phyloP scores from a whole-genome alignment of 768 basidiomycete species.

The Omphalotus guepiniiformis region DNA sequence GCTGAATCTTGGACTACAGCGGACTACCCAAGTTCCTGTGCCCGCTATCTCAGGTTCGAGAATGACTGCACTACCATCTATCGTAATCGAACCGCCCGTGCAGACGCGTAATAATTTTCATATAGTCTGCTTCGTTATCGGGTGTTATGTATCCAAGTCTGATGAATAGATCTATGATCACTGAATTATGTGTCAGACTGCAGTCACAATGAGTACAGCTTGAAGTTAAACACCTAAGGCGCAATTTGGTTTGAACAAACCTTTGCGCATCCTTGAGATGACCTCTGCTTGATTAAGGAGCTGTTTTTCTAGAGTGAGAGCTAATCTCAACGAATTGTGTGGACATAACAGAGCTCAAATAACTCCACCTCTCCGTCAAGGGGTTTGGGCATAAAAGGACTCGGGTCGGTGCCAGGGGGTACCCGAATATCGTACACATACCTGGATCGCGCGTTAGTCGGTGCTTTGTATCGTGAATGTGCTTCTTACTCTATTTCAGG shows the following conservation, averaged over 20 bases:
- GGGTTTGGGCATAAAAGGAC: conserved; percentile 61
- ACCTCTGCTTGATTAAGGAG: conserved; percentile 63
- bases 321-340: not conserved
- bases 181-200: conserved; percentile 30
- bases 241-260: conserved; percentile 91
- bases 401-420: conserved; percentile 44
- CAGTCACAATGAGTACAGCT: not conserved
- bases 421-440: conserved; percentile 82
- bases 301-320: conserved; percentile 30
- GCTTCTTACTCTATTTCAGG: conserved; percentile 75
- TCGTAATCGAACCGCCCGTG: conserved; percentile 69
- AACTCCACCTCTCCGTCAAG: conserved; percentile 92
- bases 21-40: not conserved
- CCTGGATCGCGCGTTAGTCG: conserved; percentile 32
- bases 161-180: conserved; percentile 86
- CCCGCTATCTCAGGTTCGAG: not conserved
- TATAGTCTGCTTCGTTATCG: conserved; percentile 80
- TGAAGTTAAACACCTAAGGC: conserved; percentile 54
- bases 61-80: conserved; percentile 49
- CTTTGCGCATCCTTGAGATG: conserved; percentile 55
- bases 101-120: conserved; percentile 72
- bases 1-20: too few relatives aligned
- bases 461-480: not conserved
- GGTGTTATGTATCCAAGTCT: conserved; percentile 82
- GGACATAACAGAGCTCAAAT: conserved; percentile 61